Evolutionary conservation across 345 rosid species (phyloP).

Genomic region (Luvunga scandens): DNA sequence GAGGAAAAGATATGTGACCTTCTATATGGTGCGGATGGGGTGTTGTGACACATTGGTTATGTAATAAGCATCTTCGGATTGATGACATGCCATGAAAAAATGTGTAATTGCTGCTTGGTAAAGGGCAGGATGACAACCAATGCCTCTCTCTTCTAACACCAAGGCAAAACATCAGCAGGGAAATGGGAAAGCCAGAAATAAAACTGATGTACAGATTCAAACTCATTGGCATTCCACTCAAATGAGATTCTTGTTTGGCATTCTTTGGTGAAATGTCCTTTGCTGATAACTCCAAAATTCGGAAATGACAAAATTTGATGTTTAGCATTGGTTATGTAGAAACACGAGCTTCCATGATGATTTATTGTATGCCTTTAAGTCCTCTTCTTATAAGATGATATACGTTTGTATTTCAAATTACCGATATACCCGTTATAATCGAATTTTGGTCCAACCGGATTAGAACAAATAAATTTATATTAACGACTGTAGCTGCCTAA

Average conservation of each 20-base stretch:
- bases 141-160: neutral
- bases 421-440: neutral
- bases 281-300: neutral
- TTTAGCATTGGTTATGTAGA: neutral
- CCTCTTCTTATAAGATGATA: neutral
- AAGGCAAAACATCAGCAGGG: too few species aligned
- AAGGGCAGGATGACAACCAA: neutral
- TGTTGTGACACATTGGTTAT: conserved; percentile 9
- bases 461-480: too few species aligned
- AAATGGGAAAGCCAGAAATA: neutral
- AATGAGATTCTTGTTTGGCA: neutral
- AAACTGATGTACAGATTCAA: neutral
- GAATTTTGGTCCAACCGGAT: too few species aligned
- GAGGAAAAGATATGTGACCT: conserved; percentile 74
- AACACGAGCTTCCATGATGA: neutral
- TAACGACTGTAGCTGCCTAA: too few species aligned
- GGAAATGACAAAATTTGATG: neutral
- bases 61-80: neutral
- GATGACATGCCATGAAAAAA: neutral
- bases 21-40: conserved; percentile 44
- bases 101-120: neutral
- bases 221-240: neutral
- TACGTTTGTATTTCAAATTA: neutral
- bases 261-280: neutral
- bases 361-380: neutral